phyloP scores from a whole-genome alignment of 2,329 filamentous ascomycete genomes.

The Passalora sequoiae region DNA sequence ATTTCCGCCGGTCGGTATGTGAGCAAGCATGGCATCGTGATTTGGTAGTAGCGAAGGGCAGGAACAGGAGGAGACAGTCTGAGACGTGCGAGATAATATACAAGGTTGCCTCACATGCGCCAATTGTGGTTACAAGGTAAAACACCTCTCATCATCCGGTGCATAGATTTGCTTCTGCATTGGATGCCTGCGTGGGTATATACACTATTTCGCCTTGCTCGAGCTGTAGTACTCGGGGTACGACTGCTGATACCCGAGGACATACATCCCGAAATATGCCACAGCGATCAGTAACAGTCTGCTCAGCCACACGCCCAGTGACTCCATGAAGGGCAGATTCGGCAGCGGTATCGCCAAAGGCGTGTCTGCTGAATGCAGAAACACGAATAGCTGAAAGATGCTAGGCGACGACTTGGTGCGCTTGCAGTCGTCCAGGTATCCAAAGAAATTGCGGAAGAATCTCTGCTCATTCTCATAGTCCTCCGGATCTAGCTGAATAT shows the following conservation, averaged over 20 bases:
- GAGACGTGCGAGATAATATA: too few species aligned
- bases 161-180: too few species aligned
- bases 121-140: too few species aligned
- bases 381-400: slow-evolving; percentile 23
- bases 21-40: too few species aligned
- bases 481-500: slow-evolving; percentile 21
- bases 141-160: too few species aligned
- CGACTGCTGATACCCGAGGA: slow-evolving; percentile 18
- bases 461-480: slow-evolving; percentile 22
- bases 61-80: too few species aligned
- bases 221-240: slow-evolving; percentile 21
- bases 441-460: slow-evolving; percentile 24
- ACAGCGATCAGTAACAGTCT: slow-evolving; percentile 17
- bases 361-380: slow-evolving; percentile 20
- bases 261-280: slow-evolving; percentile 17
- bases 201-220: slow-evolving; percentile 17
- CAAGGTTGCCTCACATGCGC: too few species aligned
- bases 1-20: too few species aligned
- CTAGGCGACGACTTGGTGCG: slow-evolving; percentile 12
- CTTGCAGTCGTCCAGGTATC: slow-evolving; percentile 22
- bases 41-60: too few species aligned
- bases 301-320: slow-evolving; percentile 17
- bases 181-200: too few species aligned
- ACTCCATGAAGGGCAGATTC: slow-evolving; percentile 11
- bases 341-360: slow-evolving; percentile 22